Evolutionary conservation across 2,329 filamentous ascomycete species (phyloP), one percentile per base, ranked within the genome.

Genomic region (Aspergillus viridinutans): DNA sequence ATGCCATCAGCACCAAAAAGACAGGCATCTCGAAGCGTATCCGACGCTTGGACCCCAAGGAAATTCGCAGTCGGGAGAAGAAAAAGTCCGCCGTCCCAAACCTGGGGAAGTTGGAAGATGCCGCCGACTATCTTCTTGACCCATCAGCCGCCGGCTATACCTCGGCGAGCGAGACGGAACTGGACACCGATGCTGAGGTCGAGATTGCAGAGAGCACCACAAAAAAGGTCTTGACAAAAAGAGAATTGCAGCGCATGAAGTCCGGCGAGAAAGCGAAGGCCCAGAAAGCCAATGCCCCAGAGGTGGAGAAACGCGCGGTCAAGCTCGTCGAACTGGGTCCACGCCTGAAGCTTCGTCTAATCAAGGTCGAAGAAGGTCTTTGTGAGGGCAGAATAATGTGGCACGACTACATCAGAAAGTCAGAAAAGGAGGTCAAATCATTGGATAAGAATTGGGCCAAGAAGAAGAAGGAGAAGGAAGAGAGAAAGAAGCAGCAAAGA

Each of bases 361-460:
- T 91, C 55, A 99, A 99, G 78, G 92, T 99, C 4, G 94, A 99
- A 71, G 94, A 99, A 66, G 94, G 93, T 1, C 76, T 97, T 6
- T 97, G 92, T 67, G 83, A 84, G 26, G 94, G 94, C 51, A 94
- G 91, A 72, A 84, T 96, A 56, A 90, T 99, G 89, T 99, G 94
- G 94, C 94, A 99, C 74, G 92, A 97, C 71, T 95, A 91, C 70
- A 86, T 97, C 53, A 85, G 88, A 71, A 99, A 99, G 81, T 86
- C 85, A 6, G 85, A 85, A 65, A 83, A 85, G 20, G 92, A 99
- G 73, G 78, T 91, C 56, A 84, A 87, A 69, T 85, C 89, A 61
- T 76, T 97, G 65, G 92, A 97, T 65, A 85, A 87, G 78, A 83
- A 85, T 64, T 97, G 94, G 90, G 88, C 92, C 64, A 78, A 88